Percentiles rank a stretch among this genome's conserved stretches.
Evolutionary conservation across 169 alveolate species (phyloP).

Genomic region (Eimeria maxima): DNA sequence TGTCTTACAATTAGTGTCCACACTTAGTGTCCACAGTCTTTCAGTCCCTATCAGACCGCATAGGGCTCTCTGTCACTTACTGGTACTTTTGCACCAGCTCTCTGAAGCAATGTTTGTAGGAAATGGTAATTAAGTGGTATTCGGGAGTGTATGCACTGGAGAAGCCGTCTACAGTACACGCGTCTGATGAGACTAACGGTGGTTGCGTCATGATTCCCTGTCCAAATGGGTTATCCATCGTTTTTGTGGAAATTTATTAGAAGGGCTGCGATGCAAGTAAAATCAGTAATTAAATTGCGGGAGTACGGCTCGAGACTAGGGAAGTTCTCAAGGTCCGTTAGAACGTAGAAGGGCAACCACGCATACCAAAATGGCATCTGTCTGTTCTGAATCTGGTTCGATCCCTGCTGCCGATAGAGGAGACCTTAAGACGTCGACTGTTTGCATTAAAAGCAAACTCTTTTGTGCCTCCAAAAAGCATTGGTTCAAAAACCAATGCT

Average conservation of each 20-base stretch:
- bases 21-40: no score
- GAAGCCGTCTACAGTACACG: not conserved
- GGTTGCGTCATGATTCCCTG: not conserved
- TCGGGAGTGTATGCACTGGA: not conserved
- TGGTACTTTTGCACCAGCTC: no score
- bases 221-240: not conserved
- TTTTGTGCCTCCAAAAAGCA: not conserved
- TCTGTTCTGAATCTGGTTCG: not conserved
- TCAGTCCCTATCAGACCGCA: no score
- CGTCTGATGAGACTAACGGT: not conserved
- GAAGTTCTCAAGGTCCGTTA: not conserved
- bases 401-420: not conserved
- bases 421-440: not conserved
- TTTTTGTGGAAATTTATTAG: not conserved
- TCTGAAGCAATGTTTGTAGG: no score
- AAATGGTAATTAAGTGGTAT: no score
- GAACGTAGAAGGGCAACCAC: not conserved
- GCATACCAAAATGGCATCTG: not conserved
- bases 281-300: not conserved
- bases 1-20: no score
- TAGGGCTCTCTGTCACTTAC: no score
- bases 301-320: not conserved
- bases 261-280: not conserved
- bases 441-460: not conserved
- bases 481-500: no score